Conservation (phyloP, 352 stramenopile species). For the Pythium sp. region DNA sequence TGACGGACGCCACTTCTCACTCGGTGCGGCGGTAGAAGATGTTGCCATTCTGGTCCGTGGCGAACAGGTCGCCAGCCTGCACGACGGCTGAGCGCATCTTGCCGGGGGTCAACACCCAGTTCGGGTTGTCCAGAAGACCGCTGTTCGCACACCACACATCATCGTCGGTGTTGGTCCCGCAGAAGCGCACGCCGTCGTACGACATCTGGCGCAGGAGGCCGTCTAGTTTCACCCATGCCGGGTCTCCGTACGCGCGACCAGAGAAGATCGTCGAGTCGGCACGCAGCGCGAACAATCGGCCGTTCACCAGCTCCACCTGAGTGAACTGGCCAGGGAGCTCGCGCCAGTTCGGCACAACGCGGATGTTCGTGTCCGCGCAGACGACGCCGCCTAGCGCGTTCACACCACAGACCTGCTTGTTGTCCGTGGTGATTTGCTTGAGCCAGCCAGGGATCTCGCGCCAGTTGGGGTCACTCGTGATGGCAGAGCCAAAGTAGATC, state of each 20-base stretch:
- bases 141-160: conserved; percentile 17
- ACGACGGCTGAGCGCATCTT: conserved; percentile 10
- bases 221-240: conserved; percentile 14
- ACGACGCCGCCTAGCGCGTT: background rate
- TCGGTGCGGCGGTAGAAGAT: conserved; percentile 11
- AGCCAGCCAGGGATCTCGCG: conserved; percentile 8
- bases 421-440: conserved; percentile 26
- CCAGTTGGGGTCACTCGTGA: conserved; percentile 13
- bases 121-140: conserved; percentile 7
- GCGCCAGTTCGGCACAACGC: conserved; percentile 13
- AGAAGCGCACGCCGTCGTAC: conserved; percentile 20
- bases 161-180: conserved; percentile 14
- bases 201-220: conserved; percentile 13
- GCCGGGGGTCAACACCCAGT: conserved; percentile 12
- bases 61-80: conserved; percentile 19
- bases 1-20: background rate
- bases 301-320: conserved; percentile 21
- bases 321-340: conserved; percentile 12
- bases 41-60: background rate
- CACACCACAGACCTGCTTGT: conserved; percentile 25
- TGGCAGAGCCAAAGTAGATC: conserved; percentile 11
- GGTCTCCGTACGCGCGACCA: conserved; percentile 8
- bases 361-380: conserved; percentile 19
- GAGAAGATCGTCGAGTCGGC: conserved; percentile 1
- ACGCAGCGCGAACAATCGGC: conserved; percentile 10